Base-by-base conservation (phyloP, 2,329 filamentous ascomycete genomes). In the Microcera coccophila region DNA sequence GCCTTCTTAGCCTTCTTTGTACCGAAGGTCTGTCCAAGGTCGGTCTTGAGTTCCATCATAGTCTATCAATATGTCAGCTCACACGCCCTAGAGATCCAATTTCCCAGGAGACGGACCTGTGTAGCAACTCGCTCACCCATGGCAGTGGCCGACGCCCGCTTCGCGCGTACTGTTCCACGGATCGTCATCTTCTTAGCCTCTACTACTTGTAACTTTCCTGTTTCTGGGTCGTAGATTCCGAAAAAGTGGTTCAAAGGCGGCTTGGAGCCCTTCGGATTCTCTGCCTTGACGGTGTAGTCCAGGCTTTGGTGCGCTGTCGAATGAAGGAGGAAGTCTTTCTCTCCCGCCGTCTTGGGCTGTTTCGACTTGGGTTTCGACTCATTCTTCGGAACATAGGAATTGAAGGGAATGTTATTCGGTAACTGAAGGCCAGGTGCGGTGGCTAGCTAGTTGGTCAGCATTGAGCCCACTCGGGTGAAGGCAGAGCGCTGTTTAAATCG, bases 1-100 rank as follows among this genome's bases (percentile, higher is more conserved):
- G 81, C 84, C 68, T 90, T 91, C 73, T 83, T 85, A 17, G 87
- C 85, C 67, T 90, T 91, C 71, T 87, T 90, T 19, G 87, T 91
- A 62, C 88, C 88, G 58, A 94, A 94, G 22, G 84, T 81, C 55
- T 86, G 76, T 31, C 85, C 86, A 11, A 94, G 79, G 2, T 83
- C 79, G 54, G 81, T 83, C 54, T 79, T 79, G 59, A 78, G 77
- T 20, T 84, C 78, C 55, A 76, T 69, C 57, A 76, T 76, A 34
- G 70, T 76, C 79, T 83, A 54, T 15, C 18, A 45, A 28, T 28
- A 36, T 17, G 48, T 67, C 63, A 52, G 61, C 29, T 40, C 16
- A 32, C 43, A 28, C 57, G 62, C 19, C 16, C 19, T 2, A 11
- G n/a, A 32, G 19, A 5, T 41, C 9, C 4, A 4, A 11, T n/a